phyloP scores from a whole-genome alignment of 331 rosid genomes.

The Prunus yedoensis region DNA sequence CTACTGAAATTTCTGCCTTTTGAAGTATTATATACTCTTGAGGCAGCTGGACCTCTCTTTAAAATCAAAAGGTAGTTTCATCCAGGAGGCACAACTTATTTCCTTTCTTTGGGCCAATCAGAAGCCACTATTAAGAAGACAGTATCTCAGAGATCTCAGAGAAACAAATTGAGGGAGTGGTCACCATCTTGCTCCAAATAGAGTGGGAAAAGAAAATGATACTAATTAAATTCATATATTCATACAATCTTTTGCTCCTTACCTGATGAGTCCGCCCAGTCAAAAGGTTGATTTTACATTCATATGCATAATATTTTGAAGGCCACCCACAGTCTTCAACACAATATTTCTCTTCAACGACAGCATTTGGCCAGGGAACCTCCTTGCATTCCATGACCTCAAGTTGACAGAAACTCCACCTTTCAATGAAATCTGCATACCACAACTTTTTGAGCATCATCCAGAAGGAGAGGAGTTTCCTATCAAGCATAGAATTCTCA shows the following conservation, averaged over 20 bases:
- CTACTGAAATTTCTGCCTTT: not conserved
- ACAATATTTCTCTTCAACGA: constrained; percentile 47
- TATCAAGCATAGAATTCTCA: not conserved
- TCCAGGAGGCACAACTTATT: too few species aligned
- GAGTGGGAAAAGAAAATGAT: not conserved
- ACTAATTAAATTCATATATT: not conserved
- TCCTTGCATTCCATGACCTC: constrained; percentile 82
- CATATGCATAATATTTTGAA: constrained; percentile 66
- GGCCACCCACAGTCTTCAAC: constrained; percentile 80
- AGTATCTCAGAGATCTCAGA: not conserved
- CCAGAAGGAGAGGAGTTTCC: constrained; percentile 8
- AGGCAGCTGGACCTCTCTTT: not conserved
- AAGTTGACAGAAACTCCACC: constrained; percentile 78
- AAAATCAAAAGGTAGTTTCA: too few species aligned
- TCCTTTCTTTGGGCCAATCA: not conserved
- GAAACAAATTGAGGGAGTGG: not conserved
- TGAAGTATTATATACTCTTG: not conserved
- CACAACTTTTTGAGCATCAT: constrained; percentile 24
- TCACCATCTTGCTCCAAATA: not conserved
- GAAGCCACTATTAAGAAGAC: not conserved
- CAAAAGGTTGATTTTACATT: constrained; percentile 85
- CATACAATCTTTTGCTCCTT: not conserved
- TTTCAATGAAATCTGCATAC: constrained; percentile 60
- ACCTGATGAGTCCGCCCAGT: constrained; percentile 98
- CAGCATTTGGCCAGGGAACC: constrained; percentile 70